Percentiles rank a stretch among this genome's conserved stretches.
Conservation (phyloP, 2,329 filamentous ascomycete species). For the Plectosphaerella plurivora region DNA sequence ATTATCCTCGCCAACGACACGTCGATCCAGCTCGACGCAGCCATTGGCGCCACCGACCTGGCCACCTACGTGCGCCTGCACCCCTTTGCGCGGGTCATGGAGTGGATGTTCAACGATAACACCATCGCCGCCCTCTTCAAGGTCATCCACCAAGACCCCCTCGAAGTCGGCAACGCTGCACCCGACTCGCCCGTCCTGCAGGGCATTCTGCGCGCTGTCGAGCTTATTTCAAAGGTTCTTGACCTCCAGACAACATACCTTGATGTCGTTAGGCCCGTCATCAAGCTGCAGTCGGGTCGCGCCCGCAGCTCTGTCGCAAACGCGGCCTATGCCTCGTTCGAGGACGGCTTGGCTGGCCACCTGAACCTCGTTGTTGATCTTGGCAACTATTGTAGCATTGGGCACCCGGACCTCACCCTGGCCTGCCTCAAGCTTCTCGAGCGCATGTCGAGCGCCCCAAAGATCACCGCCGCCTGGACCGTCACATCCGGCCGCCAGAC, state of each 20-base stretch:
- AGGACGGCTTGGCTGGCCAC: slow-evolving; percentile 83
- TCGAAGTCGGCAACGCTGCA: slow-evolving; percentile 66
- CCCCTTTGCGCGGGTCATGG: slow-evolving; percentile 91
- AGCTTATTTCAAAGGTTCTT: slow-evolving; percentile 78
- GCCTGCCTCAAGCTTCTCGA: slow-evolving; percentile 78
- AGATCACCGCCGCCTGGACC: slow-evolving; percentile 68
- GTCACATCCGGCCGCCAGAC: slow-evolving; percentile 19
- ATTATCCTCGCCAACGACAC: slow-evolving; percentile 80
- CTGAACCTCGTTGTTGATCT: slow-evolving; percentile 75
- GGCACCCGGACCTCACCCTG: slow-evolving; percentile 75
- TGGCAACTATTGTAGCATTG: slow-evolving; percentile 81
- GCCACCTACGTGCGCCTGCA: slow-evolving; percentile 80
- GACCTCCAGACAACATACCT: slow-evolving; percentile 89
- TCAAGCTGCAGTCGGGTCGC: slow-evolving; percentile 61
- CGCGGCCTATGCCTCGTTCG: slow-evolving; percentile 78
- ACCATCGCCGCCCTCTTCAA: slow-evolving; percentile 76
- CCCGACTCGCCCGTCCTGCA: slow-evolving; percentile 78
- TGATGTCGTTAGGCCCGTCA: slow-evolving; percentile 75
- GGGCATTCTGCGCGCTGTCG: slow-evolving; percentile 72
- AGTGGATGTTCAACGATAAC: slow-evolving; percentile 95
- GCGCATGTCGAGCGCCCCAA: slow-evolving; percentile 79
- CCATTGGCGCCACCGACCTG: slow-evolving; percentile 70
- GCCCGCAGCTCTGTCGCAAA: slow-evolving; percentile 63
- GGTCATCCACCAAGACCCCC: slow-evolving; percentile 70
- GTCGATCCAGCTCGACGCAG: slow-evolving; percentile 67